Percentiles rank a stretch among this genome's conserved stretches.
phyloP scores from a whole-genome alignment of 495 filamentous ascomycete species.

The Lasiosphaeris hirsuta region DNA sequence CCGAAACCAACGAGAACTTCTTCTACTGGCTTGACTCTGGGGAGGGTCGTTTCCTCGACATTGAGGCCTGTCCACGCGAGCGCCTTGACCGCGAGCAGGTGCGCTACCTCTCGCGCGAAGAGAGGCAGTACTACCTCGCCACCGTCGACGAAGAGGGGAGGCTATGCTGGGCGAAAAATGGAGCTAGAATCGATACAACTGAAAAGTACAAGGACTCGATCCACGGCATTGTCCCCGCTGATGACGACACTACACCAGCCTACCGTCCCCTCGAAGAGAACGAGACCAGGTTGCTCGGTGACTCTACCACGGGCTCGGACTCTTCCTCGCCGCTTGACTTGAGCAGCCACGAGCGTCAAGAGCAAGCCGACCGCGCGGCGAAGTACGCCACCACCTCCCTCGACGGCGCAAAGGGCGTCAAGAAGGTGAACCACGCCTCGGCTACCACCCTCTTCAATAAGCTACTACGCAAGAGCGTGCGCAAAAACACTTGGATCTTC shows the following conservation, averaged over 20 bases:
- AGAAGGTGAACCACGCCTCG: conserved; percentile 64
- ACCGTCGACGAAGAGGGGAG: conserved; percentile 63
- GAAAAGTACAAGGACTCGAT: conserved; percentile 74
- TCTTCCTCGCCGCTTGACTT: conserved; percentile 13
- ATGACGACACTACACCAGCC: conserved; percentile 59
- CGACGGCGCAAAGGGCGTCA: conserved; percentile 53
- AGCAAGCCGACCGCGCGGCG: conserved; percentile 35
- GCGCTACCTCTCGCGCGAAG: conserved; percentile 69
- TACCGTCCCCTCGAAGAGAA: conserved; percentile 30
- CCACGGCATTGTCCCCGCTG: conserved; percentile 66
- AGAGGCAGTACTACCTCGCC: conserved; percentile 69
- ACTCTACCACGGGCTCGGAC: conserved; percentile 18
- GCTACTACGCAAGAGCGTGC: conserved; percentile 64
- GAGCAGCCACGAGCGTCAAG: neutral
- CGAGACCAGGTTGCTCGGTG: conserved; percentile 21
- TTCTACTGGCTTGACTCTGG: conserved; percentile 96
- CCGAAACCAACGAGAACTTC: conserved; percentile 78
- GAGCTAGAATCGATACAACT: conserved; percentile 68
- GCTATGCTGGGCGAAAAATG: conserved; percentile 79
- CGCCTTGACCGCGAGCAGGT: conserved; percentile 66
- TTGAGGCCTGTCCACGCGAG: conserved; percentile 60
- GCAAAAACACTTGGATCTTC: conserved; percentile 87
- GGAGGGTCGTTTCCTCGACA: conserved; percentile 57
- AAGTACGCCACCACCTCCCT: conserved; percentile 55
- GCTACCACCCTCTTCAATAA: conserved; percentile 67